Base-by-base conservation (phyloP, 164 flowering plant species). In the Litsea cubeba region DNA sequence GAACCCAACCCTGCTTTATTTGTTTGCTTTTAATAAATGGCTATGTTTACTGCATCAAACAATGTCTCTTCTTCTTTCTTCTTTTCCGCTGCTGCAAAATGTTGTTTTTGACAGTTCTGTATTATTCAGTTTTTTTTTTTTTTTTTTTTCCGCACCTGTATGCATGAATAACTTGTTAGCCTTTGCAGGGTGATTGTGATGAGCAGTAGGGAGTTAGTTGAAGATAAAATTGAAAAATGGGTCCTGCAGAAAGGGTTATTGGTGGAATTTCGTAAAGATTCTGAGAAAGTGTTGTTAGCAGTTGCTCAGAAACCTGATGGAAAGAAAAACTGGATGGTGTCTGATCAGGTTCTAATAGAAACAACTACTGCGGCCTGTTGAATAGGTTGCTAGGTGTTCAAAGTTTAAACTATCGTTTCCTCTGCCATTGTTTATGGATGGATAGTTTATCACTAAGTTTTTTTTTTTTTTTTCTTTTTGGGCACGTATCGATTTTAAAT, bases 251-350 rank as follows among this genome's bases (percentile, higher is more conserved):
- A 85, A 76, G 97, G 99, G 2, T 49, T 86, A 49, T 81, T 93
- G 72, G 81, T 95, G 76, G 99, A 93, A 75, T 91, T 90, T 79
- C 87, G 79, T 82, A 95, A 95, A 81, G 99, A 95, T 77, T 73
- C 94, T 32, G 99, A 91, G 24, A 88, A 94, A 82, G 71, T 88
- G 32, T 80, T 95, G 78, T 87, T 95, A 23, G 99, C 91, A 40
- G 97, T 95, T 76, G 91, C 90, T 72, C 92, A 84, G 84, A 93
- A 81, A 79, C 97, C 95, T 62, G 99, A 95, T 84, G 97, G 99
- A 68, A 93, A 91, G 81, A 95, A 88, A 83, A 95, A 95, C 74
- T 95, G 99, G 99, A 89, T 90, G 88, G 97, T 93, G 57, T 85
- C 77, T 18, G 97, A 95, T 88, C 97, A 95, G 98, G 97, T 94